A percentile compares a stretch with the other conserved stretches of the same genome.
Conservation (phyloP, 2,329 filamentous ascomycete genomes). For the Cordyceps tenuipes region DNA sequence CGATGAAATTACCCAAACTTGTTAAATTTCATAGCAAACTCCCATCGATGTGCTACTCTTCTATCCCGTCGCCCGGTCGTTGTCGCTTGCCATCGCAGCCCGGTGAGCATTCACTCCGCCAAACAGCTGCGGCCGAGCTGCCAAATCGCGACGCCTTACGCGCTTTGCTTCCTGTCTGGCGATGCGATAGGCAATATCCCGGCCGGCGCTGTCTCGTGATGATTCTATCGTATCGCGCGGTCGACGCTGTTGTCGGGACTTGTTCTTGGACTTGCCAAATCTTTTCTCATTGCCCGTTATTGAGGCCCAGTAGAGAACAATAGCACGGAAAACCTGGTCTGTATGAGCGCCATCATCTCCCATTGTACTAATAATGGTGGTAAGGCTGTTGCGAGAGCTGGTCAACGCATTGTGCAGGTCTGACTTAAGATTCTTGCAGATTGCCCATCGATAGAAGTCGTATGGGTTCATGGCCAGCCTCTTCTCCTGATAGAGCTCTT, state of each 20-base stretch:
- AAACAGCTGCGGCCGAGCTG: conserved; percentile 12
- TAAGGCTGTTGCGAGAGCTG: neutral
- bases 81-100: conserved; percentile 7
- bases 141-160: neutral
- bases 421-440: neutral
- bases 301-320: conserved; percentile 21
- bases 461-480: conserved; percentile 28
- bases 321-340: conserved; percentile 22
- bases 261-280: conserved; percentile 14
- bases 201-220: too few relatives aligned
- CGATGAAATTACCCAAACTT: too few relatives aligned
- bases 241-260: too few relatives aligned
- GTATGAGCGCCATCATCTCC: conserved; percentile 11
- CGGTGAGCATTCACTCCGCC: conserved; percentile 22
- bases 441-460: conserved; percentile 27
- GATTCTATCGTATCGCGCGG: neutral
- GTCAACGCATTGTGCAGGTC: neutral
- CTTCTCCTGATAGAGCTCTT: conserved; percentile 17
- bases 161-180: neutral
- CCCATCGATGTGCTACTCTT: too few relatives aligned
- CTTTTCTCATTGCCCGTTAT: conserved; percentile 16
- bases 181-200: neutral
- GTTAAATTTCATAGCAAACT: too few relatives aligned
- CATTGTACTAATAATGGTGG: conserved; percentile 12
- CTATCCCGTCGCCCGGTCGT: too few relatives aligned